phyloP scores from a whole-genome alignment of 768 basidiomycete genomes.

The Termitomyces sp. region DNA sequence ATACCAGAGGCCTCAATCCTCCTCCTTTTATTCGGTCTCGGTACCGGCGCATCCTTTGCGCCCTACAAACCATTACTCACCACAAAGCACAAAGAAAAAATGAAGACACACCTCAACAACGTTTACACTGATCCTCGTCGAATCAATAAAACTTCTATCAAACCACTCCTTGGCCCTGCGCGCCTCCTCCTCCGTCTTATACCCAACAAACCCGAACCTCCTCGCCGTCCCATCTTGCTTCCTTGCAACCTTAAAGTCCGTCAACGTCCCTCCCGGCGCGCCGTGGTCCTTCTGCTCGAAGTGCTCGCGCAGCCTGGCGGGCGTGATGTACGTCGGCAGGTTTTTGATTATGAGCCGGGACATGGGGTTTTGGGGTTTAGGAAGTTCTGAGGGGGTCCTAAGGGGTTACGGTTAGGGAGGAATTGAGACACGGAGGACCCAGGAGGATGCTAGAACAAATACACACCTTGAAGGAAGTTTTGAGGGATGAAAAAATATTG shows the following conservation, averaged over 20 bases:
- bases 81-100: not conserved
- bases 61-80: conserved; percentile 33
- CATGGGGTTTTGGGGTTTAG: conserved; percentile 32
- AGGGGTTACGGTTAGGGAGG: not conserved
- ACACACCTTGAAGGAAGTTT: too few species aligned
- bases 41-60: conserved; percentile 59
- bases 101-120: conserved; percentile 62
- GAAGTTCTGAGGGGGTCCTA: not conserved
- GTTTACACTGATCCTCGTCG: conserved; percentile 68
- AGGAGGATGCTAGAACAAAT: too few species aligned
- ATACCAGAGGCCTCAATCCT: conserved; percentile 32
- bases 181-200: conserved; percentile 76
- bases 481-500: conserved; percentile 13
- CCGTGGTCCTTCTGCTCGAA: conserved; percentile 54
- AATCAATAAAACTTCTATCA: conserved; percentile 77
- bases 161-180: conserved; percentile 74
- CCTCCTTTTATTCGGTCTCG: conserved; percentile 66
- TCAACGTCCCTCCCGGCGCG: conserved; percentile 64
- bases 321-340: conserved; percentile 63
- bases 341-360: conserved; percentile 84
- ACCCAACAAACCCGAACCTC: conserved; percentile 91
- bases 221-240: conserved; percentile 77
- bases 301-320: conserved; percentile 57
- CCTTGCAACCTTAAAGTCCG: conserved; percentile 78
- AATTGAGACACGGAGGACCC: too few species aligned